Evolutionary conservation across 805 yeast genomes (phyloP).

Genomic region (Naumovozyma dairenensis): DNA sequence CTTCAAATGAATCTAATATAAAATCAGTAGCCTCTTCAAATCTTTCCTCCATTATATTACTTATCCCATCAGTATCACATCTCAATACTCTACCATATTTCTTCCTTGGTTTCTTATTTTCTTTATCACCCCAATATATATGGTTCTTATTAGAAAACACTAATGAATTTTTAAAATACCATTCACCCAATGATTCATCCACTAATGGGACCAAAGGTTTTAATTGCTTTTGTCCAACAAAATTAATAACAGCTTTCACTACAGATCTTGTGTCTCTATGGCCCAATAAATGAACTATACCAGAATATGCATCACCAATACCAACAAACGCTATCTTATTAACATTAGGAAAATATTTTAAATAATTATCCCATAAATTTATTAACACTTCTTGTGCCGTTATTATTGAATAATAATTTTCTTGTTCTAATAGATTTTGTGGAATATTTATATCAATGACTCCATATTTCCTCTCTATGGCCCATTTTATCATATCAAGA

Average conservation of each 20-base stretch:
- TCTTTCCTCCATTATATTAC: conserved; percentile 67
- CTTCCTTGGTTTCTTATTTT: conserved; percentile 67
- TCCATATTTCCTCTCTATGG: conserved; percentile 51
- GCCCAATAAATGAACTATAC: conserved; percentile 78
- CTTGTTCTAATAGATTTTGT: conserved; percentile 36
- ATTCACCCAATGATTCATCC: conserved; percentile 83
- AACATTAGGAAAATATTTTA: conserved; percentile 59
- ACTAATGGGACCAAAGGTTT: conserved; percentile 75
- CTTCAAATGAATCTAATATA: conserved; percentile 69
- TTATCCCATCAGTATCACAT: conserved; percentile 61
- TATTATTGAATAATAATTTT: conserved; percentile 49
- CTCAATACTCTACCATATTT: conserved; percentile 84
- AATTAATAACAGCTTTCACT: conserved; percentile 62
- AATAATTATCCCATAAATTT: conserved; percentile 84
- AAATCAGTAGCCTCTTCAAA: conserved; percentile 82
- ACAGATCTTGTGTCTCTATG: conserved; percentile 61
- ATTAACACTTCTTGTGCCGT: conserved; percentile 69
- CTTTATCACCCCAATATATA: conserved; percentile 64
- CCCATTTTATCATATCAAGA: conserved; percentile 61
- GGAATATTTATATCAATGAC: conserved; percentile 81
- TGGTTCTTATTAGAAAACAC: conserved; percentile 69
- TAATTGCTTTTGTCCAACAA: conserved; percentile 57
- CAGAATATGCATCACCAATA: conserved; percentile 80
- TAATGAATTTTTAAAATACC: conserved; percentile 82
- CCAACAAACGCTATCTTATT: conserved; percentile 73